Evolutionary conservation across 805 yeast genomes (phyloP), one percentile per base, ranked within the genome.

Genomic region (Wickerhamomyces subpelliculosus): DNA sequence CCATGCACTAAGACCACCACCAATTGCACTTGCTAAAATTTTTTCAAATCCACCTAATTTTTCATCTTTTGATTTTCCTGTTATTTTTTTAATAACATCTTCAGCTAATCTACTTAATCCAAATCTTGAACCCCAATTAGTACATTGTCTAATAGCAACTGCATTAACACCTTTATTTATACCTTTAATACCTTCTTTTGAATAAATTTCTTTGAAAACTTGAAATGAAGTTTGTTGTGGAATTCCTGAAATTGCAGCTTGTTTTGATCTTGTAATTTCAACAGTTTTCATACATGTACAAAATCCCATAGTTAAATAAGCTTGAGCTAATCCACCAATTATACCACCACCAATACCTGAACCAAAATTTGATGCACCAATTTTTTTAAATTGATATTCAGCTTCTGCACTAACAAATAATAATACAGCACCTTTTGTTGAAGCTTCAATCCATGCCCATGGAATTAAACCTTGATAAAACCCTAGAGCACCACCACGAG

Each of bases 401-500:
- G 88, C 84, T 59, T 93, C 97, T 33, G 94, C 79, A 33, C 95
- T 82, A 25, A 88, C 96, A 54, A 93, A 93, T 49, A 93, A 70
- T 40, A 93, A 70, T 8, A 89, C 96, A 5, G 97, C 97, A 60
- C 98, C 98, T 62, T 93, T 93, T 27, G 98, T 93, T n/a, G 96
- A 84, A 9, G 96, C 98, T 64, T 90, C 98, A 51, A 93, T 84
- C 97, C 97, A 89, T 7, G 97, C 98, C 98, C 98, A 93, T 34
- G 98, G 98, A 47, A 90, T 89, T 58, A 93, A 72, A 24, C 98
- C 98, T 63, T 93, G 98, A 65, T 89, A 93, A 67, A 89, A 93
- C 0, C 97, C 98, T 22, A 75, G 58, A 14, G 82, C 53, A 37
- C 98, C 98, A 48, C 98, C 98, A 55, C 98, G 78, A 13, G 93